phyloP scores from a whole-genome alignment of 768 basidiomycete genomes.

The Mycena capillaripes region DNA sequence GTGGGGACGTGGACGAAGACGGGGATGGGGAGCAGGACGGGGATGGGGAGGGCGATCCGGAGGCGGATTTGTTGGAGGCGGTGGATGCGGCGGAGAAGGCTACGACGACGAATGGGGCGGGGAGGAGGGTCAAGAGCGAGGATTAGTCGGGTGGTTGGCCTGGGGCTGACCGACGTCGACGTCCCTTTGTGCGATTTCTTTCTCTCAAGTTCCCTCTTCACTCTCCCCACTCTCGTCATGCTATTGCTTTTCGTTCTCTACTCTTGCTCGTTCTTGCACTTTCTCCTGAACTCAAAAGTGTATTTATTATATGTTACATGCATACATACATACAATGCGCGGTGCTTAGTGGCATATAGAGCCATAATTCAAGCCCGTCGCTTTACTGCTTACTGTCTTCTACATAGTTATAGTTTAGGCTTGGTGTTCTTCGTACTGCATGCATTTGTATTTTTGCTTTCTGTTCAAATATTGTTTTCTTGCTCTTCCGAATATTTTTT shows the following conservation, averaged over 20 bases:
- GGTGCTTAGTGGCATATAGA: background rate
- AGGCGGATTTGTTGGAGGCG: constrained; percentile 48
- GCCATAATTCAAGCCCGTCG: too few species aligned
- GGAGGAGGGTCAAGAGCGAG: constrained; percentile 18
- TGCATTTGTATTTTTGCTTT: too few species aligned
- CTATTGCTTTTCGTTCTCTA: background rate
- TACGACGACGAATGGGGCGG: too few species aligned
- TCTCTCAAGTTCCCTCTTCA: background rate
- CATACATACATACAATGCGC: background rate
- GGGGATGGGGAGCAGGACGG: constrained; percentile 37
- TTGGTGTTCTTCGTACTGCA: too few species aligned
- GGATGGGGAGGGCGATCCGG: constrained; percentile 27
- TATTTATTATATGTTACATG: constrained; percentile 23
- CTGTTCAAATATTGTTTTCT: too few species aligned
- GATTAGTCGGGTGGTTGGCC: background rate
- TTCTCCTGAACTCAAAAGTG: constrained; percentile 6
- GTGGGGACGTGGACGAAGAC: constrained; percentile 28
- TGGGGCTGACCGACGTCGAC: too few species aligned
- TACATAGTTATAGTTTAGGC: too few species aligned
- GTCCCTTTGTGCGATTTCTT: too few species aligned
- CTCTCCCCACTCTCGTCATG: background rate
- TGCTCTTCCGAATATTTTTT: too few species aligned
- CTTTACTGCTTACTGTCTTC: too few species aligned
- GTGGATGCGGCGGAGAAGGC: constrained; percentile 54
- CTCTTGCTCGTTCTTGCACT: background rate